Evolutionary conservation across 306 rosid genomes (phyloP).

Genomic region (Ormosia semicastrata): DNA sequence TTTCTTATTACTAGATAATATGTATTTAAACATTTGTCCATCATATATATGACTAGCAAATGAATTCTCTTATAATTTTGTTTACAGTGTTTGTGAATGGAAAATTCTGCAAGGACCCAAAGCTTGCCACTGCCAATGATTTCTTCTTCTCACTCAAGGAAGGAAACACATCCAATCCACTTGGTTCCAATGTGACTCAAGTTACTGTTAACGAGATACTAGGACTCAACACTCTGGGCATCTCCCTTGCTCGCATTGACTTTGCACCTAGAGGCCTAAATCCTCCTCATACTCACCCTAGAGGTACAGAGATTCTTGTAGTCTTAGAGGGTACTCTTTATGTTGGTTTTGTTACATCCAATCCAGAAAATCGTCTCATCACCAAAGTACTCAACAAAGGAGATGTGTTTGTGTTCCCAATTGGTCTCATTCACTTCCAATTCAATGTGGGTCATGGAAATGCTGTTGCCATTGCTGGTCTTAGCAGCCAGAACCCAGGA

Average conservation of each 20-base stretch:
- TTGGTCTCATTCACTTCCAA: constrained; percentile 39
- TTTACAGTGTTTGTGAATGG: constrained; percentile 40
- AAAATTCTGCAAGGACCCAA: constrained; percentile 41
- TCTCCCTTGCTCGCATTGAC: constrained; percentile 16
- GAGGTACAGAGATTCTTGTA: constrained; percentile 20
- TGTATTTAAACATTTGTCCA: no score
- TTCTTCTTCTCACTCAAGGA: constrained; percentile 20
- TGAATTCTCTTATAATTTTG: not conserved
- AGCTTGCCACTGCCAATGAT: constrained; percentile 1
- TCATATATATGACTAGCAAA: not conserved
- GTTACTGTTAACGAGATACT: not conserved
- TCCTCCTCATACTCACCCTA: constrained; percentile 22
- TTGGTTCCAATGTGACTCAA: constrained; percentile 3
- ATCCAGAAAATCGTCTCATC: constrained; percentile 7
- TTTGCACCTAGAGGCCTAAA: constrained; percentile 1
- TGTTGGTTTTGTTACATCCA: constrained; percentile 38
- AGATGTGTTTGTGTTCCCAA: constrained; percentile 25
- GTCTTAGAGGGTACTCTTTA: constrained; percentile 35
- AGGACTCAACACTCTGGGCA: constrained; percentile 23
- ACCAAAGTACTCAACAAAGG: constrained; percentile 26
- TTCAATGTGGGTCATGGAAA: constrained; percentile 22
- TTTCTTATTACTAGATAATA: not conserved
- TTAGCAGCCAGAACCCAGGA: constrained; percentile 23
- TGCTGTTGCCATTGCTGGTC: constrained; percentile 20
- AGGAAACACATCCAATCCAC: constrained; percentile 20